These are phyloP conservation scores for Hericium rajendrae DNA, from an alignment of 768 basidiomycete species.

Conservation along the genomic window DNA sequence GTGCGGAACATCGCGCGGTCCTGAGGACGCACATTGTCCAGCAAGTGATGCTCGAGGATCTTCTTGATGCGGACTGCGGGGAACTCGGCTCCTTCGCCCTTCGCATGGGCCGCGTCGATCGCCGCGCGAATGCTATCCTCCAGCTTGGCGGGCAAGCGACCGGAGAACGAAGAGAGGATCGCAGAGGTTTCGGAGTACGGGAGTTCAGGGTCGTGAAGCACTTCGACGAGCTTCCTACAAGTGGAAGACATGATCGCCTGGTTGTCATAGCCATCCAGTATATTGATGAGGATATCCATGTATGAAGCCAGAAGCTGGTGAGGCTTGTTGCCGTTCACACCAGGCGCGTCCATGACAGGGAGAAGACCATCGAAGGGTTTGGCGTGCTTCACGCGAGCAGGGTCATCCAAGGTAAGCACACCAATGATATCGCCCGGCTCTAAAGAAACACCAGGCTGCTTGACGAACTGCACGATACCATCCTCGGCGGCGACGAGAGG, in stretches of 20 bases:
- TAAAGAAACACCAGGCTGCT: slow-evolving; percentile 94
- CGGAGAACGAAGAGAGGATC: slow-evolving; percentile 80
- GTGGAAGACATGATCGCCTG: slow-evolving; percentile 82
- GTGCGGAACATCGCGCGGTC: slow-evolving; percentile 75
- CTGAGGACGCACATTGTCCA: slow-evolving; percentile 68
- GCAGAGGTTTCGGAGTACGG: slow-evolving; percentile 81
- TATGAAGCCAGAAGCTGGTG: slow-evolving; percentile 77
- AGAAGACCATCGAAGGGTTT: slow-evolving; percentile 96
- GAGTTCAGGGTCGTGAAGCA: slow-evolving; percentile 76
- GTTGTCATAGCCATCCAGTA: slow-evolving; percentile 95
- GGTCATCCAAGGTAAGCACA: slow-evolving; percentile 93
- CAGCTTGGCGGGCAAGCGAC: slow-evolving; percentile 86
- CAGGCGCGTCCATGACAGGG: slow-evolving; percentile 78
- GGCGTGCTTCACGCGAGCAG: slow-evolving; percentile 92
- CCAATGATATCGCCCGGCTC: slow-evolving; percentile 97
- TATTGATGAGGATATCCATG: slow-evolving; percentile 74
- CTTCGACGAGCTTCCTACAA: slow-evolving; percentile 76
- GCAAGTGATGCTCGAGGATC: slow-evolving; percentile 74
- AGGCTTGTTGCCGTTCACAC: slow-evolving; percentile 79
- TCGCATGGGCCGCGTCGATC: slow-evolving; percentile 68
- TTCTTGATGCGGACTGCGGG: slow-evolving; percentile 83
- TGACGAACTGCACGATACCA: slow-evolving; percentile 90
- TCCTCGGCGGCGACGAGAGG: slow-evolving; percentile 90
- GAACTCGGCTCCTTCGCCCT: slow-evolving; percentile 75
- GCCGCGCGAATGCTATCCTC: slow-evolving; percentile 77